Conservation (phyloP, 2,329 filamentous ascomycete genomes). For the Fusarium sp. region DNA sequence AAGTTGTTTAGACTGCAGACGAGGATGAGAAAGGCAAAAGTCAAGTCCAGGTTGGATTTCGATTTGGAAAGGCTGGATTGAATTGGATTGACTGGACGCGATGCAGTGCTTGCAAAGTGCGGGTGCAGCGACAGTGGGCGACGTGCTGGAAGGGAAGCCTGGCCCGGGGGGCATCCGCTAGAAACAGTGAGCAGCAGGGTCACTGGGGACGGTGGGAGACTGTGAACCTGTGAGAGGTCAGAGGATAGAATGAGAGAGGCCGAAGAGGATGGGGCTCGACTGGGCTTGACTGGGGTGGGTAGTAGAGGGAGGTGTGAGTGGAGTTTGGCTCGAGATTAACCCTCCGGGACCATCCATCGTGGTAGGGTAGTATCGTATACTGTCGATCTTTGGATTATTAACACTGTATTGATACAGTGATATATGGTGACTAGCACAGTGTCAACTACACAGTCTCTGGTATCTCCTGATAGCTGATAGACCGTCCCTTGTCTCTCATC, state of each 20-base stretch:
- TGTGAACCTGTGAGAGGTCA: slow-evolving; percentile 22
- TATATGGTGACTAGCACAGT: slow-evolving; percentile 5
- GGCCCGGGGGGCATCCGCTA: slow-evolving; percentile 35
- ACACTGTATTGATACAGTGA: not conserved
- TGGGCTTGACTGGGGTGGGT: slow-evolving; percentile 43
- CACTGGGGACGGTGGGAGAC: slow-evolving; percentile 30
- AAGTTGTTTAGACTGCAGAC: slow-evolving; percentile 12
- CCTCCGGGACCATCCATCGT: slow-evolving; percentile 45
- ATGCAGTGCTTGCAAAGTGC: slow-evolving; percentile 18
- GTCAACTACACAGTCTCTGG: not conserved
- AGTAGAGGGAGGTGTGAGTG: slow-evolving; percentile 55
- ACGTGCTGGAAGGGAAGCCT: slow-evolving; percentile 31
- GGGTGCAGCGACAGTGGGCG: slow-evolving; percentile 21
- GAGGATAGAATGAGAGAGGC: slow-evolving; percentile 20
- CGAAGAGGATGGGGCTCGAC: slow-evolving; percentile 38
- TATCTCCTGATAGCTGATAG: slow-evolving; percentile 33
- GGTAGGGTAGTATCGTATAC: slow-evolving; percentile 47
- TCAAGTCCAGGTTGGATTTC: slow-evolving; percentile 1
- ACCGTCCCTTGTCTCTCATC: slow-evolving; percentile 44
- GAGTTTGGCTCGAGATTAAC: slow-evolving; percentile 58
- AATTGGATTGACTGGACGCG: slow-evolving; percentile 15
- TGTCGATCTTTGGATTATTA: not conserved
- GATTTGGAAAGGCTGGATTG: slow-evolving; percentile 20
- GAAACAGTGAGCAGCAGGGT: slow-evolving; percentile 37
- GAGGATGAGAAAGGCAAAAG: slow-evolving; percentile 13